Conservation (phyloP, 2,329 filamentous ascomycete genomes). For the Ambrosiella cleistominuta region DNA sequence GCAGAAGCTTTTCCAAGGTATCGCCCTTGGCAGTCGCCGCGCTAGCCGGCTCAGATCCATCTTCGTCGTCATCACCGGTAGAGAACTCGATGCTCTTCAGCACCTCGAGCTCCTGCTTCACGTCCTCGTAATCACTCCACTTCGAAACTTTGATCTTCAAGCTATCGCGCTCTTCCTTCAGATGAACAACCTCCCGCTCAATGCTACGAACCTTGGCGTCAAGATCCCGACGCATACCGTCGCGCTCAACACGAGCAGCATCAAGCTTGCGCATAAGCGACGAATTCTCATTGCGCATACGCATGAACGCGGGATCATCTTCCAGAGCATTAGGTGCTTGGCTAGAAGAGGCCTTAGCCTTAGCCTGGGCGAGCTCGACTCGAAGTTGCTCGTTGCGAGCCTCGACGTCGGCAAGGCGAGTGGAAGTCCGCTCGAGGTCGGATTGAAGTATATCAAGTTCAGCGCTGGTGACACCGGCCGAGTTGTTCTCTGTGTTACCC, state of each 20-base stretch:
- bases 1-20: slow-evolving; percentile 73
- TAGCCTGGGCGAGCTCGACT: slow-evolving; percentile 75
- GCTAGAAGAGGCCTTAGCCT: slow-evolving; percentile 44
- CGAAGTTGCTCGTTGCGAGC: slow-evolving; percentile 86
- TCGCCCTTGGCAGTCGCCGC: slow-evolving; percentile 46
- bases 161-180: slow-evolving; percentile 65
- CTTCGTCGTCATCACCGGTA: slow-evolving; percentile 61
- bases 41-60: slow-evolving; percentile 16
- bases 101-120: slow-evolving; percentile 90
- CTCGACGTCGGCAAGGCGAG: slow-evolving; percentile 76
- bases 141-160: slow-evolving; percentile 69
- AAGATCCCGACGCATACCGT: slow-evolving; percentile 57
- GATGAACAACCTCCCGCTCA: slow-evolving; percentile 57
- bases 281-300: slow-evolving; percentile 82
- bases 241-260: slow-evolving; percentile 63
- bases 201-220: slow-evolving; percentile 60
- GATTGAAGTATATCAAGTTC: slow-evolving; percentile 88
- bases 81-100: slow-evolving; percentile 97
- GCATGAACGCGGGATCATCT: slow-evolving; percentile 77
- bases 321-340: slow-evolving; percentile 48
- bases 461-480: slow-evolving; percentile 56
- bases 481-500: slow-evolving; percentile 36
- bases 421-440: slow-evolving; percentile 76
- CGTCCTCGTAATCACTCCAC: slow-evolving; percentile 87
- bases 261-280: slow-evolving; percentile 81